phyloP scores from a whole-genome alignment of 495 filamentous ascomycete genomes.

The Neurospora sp. region DNA sequence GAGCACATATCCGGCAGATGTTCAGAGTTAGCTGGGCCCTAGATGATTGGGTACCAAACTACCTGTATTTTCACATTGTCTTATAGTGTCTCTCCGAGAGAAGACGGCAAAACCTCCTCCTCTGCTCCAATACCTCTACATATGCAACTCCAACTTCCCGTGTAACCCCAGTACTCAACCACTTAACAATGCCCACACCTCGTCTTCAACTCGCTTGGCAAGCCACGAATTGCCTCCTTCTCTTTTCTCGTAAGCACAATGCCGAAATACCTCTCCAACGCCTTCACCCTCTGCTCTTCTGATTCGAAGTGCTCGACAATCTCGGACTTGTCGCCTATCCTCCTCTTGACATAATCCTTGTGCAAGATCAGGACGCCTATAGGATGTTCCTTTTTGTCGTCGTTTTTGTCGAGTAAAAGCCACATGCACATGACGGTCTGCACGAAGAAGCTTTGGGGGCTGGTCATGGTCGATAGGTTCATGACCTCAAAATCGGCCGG shows the following conservation, averaged over 20 bases:
- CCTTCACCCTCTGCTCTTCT: slow-evolving; percentile 43
- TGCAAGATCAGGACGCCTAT: slow-evolving; percentile 41
- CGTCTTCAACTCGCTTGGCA: slow-evolving; percentile 34
- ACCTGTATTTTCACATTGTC: not conserved
- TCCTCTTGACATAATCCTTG: slow-evolving; percentile 48
- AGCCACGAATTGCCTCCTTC: slow-evolving; percentile 42
- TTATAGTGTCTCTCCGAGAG: not conserved
- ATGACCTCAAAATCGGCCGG: slow-evolving; percentile 46
- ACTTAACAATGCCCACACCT: slow-evolving; percentile 3
- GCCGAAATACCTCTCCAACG: slow-evolving; percentile 45
- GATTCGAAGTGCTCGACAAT: slow-evolving; percentile 36
- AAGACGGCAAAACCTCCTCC: not conserved
- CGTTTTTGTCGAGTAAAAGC: slow-evolving; percentile 29
- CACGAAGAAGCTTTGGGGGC: slow-evolving; percentile 31
- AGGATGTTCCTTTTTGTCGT: not conserved
- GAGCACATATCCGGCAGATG: not conserved
- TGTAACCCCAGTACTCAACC: not conserved
- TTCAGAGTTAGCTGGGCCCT: not conserved
- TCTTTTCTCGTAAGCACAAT: slow-evolving; percentile 43
- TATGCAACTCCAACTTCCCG: not conserved
- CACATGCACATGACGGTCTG: slow-evolving; percentile 28
- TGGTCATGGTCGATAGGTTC: slow-evolving; percentile 41
- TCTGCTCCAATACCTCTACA: not conserved
- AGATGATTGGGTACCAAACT: not conserved
- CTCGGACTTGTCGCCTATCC: slow-evolving; percentile 37